Conservation (phyloP, 2,329 filamentous ascomycete species). For the Neofusicoccum ribis region DNA sequence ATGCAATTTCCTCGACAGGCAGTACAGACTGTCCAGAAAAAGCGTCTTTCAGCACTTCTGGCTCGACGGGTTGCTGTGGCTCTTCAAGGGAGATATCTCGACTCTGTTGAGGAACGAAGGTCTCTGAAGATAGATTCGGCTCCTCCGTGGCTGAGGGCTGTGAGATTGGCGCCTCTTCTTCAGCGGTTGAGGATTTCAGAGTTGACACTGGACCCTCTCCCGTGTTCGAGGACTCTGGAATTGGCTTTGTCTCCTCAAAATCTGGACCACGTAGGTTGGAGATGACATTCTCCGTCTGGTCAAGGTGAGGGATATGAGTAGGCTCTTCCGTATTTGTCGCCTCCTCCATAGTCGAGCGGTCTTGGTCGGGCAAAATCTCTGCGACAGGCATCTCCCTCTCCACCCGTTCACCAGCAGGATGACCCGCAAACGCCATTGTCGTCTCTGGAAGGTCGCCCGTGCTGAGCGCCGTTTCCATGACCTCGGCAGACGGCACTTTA, state of each 20-base stretch:
- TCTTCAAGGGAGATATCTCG: neutral
- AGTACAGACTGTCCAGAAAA: neutral
- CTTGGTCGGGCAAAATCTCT: neutral
- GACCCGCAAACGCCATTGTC: neutral
- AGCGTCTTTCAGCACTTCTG: neutral
- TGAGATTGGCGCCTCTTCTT: neutral
- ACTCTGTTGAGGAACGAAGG: neutral
- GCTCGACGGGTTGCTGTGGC: neutral
- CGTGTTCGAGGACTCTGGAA: neutral
- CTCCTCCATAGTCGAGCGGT: neutral
- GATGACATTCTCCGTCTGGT: no score
- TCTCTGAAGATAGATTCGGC: neutral
- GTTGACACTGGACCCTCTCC: neutral
- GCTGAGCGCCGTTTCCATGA: neutral
- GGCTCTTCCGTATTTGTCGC: neutral
- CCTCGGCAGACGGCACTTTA: neutral
- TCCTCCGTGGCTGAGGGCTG: neutral
- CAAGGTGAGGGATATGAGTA: neutral
- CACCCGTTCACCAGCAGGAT: neutral
- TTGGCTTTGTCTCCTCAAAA: no score
- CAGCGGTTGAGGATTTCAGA: neutral
- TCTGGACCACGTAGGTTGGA: no score
- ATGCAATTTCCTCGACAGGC: neutral
- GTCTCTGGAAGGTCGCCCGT: slow-evolving; percentile 7
- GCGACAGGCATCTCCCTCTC: neutral